phyloP scores from a whole-genome alignment of 2,329 filamentous ascomycete species.

The Chrysosporium keratinophilum region DNA sequence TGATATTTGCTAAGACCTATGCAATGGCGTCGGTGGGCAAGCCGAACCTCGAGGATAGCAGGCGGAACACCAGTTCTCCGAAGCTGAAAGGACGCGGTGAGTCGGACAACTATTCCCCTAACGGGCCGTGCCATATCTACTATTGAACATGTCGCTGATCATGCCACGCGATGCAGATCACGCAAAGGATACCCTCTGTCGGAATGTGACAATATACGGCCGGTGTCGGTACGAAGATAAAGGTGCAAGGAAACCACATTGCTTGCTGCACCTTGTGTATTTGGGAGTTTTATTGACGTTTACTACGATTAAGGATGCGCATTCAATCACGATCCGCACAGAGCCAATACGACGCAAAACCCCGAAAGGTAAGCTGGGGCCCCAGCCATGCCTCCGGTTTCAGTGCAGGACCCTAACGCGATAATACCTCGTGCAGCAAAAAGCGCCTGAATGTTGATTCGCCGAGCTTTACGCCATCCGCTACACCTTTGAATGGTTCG shows the following conservation, averaged over 20 bases:
- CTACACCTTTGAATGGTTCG: conserved; percentile 28
- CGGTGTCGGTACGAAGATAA: conserved; percentile 87
- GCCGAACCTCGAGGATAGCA: conserved; percentile 37
- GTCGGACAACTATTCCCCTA: conserved; percentile 18
- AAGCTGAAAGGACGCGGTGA: conserved; percentile 41
- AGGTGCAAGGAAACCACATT: conserved; percentile 36
- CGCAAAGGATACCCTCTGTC: conserved; percentile 76
- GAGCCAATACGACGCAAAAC: conserved; percentile 39
- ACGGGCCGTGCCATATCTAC: no score
- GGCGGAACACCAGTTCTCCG: conserved; percentile 38
- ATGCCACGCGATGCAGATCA: conserved; percentile 46
- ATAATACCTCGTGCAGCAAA: conserved; percentile 31
- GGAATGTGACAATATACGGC: conserved; percentile 87
- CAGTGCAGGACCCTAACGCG: background rate
- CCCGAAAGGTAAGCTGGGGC: conserved; percentile 29
- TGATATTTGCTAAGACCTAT: conserved; percentile 26
- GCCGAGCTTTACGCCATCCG: conserved; percentile 75
- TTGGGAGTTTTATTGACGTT: conserved; percentile 11
- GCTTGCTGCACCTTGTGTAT: background rate
- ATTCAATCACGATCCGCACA: conserved; percentile 75
- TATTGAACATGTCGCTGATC: background rate
- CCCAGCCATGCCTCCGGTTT: background rate
- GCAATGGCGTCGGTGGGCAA: conserved; percentile 38
- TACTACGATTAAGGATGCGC: conserved; percentile 50
- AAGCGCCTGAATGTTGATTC: conserved; percentile 91